These are phyloP conservation scores for Phialocephala sp. DNA, from an alignment of 2,329 filamentous ascomycete genomes.

Conservation along the genomic window DNA sequence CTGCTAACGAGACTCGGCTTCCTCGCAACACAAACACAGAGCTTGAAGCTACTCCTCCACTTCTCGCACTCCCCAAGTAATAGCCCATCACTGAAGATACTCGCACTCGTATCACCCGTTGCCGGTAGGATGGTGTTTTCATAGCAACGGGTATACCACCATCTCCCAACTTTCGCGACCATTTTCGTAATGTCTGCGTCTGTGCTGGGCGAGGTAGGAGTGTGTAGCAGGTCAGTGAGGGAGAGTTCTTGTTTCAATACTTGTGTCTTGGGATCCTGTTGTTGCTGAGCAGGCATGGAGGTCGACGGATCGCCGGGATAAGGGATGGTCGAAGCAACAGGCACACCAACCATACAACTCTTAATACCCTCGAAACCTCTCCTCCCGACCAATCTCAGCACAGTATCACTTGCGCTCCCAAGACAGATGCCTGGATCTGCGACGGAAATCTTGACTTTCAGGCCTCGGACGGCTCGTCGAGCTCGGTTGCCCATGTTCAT, in stretches of 20 bases:
- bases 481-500: conserved; percentile 80
- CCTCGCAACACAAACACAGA: conserved; percentile 82
- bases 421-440: conserved; percentile 65
- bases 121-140: conserved; percentile 64
- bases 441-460: conserved; percentile 74
- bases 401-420: conserved; percentile 61
- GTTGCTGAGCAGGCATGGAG: background rate
- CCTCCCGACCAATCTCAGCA: conserved; percentile 70
- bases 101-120: conserved; percentile 49
- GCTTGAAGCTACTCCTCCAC: conserved; percentile 83
- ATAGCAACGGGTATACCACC: conserved; percentile 97
- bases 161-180: conserved; percentile 88
- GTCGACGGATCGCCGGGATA: conserved; percentile 13
- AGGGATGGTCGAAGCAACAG: conserved; percentile 64
- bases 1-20: conserved; percentile 39
- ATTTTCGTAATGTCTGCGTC: conserved; percentile 91
- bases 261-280: background rate
- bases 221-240: conserved; percentile 75
- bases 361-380: conserved; percentile 76
- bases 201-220: conserved; percentile 65
- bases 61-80: conserved; percentile 86
- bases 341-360: conserved; percentile 78
- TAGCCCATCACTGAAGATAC: conserved; percentile 80
- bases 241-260: conserved; percentile 54
- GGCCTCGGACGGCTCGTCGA: conserved; percentile 68